Evolutionary conservation across 148 eudicot genomes (phyloP).

Genomic region (Limonium bicolor): DNA sequence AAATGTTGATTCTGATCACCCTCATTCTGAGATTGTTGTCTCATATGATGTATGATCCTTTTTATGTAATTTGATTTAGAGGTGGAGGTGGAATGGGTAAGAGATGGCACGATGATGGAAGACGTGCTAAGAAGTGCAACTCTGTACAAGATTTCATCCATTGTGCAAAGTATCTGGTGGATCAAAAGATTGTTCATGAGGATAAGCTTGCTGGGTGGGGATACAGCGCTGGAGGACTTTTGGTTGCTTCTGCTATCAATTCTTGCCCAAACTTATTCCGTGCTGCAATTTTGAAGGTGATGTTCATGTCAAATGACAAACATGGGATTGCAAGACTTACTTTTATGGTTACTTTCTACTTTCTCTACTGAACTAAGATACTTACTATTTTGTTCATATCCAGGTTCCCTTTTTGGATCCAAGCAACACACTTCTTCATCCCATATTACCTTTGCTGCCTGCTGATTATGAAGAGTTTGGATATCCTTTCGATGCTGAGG

Average conservation of each 20-base stretch:
- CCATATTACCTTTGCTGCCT: constrained; percentile 66
- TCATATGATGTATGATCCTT: background rate
- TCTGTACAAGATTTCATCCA: constrained; percentile 57
- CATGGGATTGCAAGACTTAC: no score
- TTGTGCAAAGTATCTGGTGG: constrained; percentile 68
- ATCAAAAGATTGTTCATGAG: constrained; percentile 48
- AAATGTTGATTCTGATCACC: background rate
- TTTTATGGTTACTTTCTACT: no score
- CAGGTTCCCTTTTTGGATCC: constrained; percentile 96
- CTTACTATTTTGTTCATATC: constrained; percentile 1
- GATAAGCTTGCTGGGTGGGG: constrained; percentile 94
- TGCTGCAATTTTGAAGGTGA: constrained; percentile 83
- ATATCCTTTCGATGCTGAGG: constrained; percentile 65
- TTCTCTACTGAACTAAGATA: no score
- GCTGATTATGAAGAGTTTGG: constrained; percentile 90
- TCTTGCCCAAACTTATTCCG: constrained; percentile 59
- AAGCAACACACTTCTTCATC: constrained; percentile 56
- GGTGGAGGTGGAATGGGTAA: constrained; percentile 92
- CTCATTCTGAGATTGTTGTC: background rate
- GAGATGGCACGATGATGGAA: constrained; percentile 84
- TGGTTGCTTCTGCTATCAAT: constrained; percentile 88
- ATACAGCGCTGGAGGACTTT: constrained; percentile 90
- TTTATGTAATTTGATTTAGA: constrained; percentile 17
- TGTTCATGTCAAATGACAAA: no score
- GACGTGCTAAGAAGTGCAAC: constrained; percentile 47